Percentiles rank a stretch among this genome's conserved stretches.
Conservation (phyloP, 1,284 basidiomycete genomes). For the Kalmanozyma brasiliensis region DNA sequence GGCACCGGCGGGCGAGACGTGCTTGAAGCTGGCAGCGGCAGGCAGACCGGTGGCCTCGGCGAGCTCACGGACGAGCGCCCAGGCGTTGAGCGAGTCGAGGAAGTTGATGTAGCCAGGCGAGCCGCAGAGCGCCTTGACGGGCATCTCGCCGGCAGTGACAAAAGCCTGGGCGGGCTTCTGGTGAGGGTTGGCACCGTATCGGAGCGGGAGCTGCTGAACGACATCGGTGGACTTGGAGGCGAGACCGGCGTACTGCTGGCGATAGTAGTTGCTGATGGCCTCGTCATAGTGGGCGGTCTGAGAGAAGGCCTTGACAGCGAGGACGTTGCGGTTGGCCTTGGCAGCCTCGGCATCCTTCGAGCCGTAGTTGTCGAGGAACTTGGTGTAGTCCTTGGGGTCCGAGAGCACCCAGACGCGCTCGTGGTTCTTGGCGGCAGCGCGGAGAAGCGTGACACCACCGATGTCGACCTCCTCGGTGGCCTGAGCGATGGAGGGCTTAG, state of each 20-base stretch:
- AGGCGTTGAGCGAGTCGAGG: constrained; percentile 97
- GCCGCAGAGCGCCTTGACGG: constrained; percentile 92
- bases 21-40: constrained; percentile 98
- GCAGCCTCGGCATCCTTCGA: constrained; percentile 69
- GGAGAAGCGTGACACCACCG: constrained; percentile 95
- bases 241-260: constrained; percentile 88
- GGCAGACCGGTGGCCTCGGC: constrained; percentile 82
- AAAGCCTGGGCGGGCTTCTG: constrained; percentile 98
- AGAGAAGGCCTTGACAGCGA: constrained; percentile 97
- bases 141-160: constrained; percentile 86
- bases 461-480: constrained; percentile 99
- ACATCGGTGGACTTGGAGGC: constrained; percentile 68
- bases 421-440: constrained; percentile 99
- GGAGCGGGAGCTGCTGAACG: constrained; percentile 77
- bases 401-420: constrained; percentile 79
- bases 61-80: constrained; percentile 93
- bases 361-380: constrained; percentile 79
- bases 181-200: constrained; percentile 98
- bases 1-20: constrained; percentile 96
- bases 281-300: constrained; percentile 94
- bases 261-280: constrained; percentile 95
- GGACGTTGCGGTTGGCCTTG: constrained; percentile 79
- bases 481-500: constrained; percentile 86
- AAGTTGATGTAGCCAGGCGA: constrained; percentile 99
- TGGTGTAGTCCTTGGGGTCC: constrained; percentile 90